Conservation (phyloP, 73 alveolate genomes). For the Tetrahymena borealis region DNA sequence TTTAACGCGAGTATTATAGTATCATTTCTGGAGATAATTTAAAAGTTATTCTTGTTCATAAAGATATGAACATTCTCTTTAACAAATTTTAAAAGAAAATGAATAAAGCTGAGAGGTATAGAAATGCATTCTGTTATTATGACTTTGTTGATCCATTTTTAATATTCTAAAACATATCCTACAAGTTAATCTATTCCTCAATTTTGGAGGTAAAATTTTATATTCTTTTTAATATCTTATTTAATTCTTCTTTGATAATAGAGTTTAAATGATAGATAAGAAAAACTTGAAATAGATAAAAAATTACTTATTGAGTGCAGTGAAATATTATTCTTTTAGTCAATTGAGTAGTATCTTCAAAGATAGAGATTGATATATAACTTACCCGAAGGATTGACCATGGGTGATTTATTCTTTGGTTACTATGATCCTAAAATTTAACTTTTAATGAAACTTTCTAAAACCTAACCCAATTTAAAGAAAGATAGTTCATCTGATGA, state of each 20-base stretch:
- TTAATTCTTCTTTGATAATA: not conserved
- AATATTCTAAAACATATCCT: not conserved
- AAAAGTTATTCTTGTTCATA: not conserved
- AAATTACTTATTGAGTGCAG: not conserved
- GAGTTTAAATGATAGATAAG: not conserved
- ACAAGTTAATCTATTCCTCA: not conserved
- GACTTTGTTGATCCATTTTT: not conserved
- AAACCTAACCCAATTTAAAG: not conserved
- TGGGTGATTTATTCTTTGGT: not conserved
- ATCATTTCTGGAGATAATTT: not conserved
- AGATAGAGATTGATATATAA: not conserved
- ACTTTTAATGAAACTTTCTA: not conserved
- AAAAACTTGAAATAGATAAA: not conserved
- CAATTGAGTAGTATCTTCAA: not conserved
- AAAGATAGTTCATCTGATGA: not conserved
- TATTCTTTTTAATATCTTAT: not conserved
- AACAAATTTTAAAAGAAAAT: not conserved
- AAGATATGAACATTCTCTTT: not conserved
- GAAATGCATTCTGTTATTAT: not conserved
- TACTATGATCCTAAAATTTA: not conserved
- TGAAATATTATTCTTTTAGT: not conserved
- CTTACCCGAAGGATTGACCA: not conserved
- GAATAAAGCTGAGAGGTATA: not conserved
- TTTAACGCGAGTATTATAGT: not conserved
- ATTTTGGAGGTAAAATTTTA: not conserved